A percentile compares a stretch with the other conserved stretches of the same genome.
These are phyloP conservation scores for Barnettozyma vustinii DNA, from an alignment of 805 yeast species.

Conservation along the genomic window DNA sequence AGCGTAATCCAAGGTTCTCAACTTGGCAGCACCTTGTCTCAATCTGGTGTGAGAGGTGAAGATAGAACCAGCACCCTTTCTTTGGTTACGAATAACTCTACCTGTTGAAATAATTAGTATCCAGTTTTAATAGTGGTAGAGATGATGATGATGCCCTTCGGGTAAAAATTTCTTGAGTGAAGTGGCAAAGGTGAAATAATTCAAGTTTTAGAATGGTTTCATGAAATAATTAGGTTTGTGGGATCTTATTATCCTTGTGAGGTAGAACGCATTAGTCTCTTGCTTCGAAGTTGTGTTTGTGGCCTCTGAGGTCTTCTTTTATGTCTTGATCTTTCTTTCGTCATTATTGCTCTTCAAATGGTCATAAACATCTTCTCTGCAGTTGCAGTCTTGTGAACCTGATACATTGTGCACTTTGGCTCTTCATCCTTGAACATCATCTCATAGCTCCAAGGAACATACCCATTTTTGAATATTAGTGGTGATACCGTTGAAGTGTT, in stretches of 20 bases:
- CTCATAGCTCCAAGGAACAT: constrained; percentile 12
- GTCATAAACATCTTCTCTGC: neutral
- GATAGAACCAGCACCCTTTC: constrained; percentile 99
- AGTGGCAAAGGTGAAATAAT: no score
- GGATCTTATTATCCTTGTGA: neutral
- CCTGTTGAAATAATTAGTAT: constrained; percentile 42
- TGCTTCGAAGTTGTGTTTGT: no score
- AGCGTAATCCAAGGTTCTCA: constrained; percentile 97
- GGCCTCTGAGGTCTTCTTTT: no score
- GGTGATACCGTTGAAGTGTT: constrained; percentile 12
- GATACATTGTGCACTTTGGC: neutral
- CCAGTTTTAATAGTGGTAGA: neutral
- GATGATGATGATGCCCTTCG: neutral
- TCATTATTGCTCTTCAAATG: neutral
- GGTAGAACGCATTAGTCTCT: neutral
- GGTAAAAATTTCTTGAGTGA: neutral
- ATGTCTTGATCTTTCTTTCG: no score
- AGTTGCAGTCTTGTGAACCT: neutral
- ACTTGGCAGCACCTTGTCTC: constrained; percentile 99
- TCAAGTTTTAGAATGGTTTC: no score
- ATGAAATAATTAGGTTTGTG: no score
- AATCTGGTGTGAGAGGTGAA: constrained; percentile 99
- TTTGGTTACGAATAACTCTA: constrained; percentile 99
- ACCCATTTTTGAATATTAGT: constrained; percentile 28
- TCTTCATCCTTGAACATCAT: neutral